These are phyloP conservation scores for Aspergillus phoenicis DNA, from an alignment of 2,329 filamentous ascomycete species.

Conservation along the genomic window DNA sequence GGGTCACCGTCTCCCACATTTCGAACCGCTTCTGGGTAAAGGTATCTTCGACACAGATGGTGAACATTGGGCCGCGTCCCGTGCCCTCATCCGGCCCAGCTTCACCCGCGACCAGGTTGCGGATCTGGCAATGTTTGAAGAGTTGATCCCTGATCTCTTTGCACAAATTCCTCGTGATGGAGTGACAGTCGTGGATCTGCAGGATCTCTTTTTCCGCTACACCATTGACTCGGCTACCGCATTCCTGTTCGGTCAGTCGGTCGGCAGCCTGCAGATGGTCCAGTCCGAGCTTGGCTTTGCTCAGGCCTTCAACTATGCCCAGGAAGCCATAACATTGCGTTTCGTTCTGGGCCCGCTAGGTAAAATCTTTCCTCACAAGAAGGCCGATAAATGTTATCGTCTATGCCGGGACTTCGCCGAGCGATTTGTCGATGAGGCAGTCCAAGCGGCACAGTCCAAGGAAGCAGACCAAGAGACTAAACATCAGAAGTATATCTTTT, in stretches of 20 bases:
- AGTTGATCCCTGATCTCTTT: neutral
- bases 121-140: neutral
- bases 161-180: neutral
- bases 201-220: slow-evolving; percentile 6
- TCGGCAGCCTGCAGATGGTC: slow-evolving; percentile 44
- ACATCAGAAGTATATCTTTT: slow-evolving; percentile 54
- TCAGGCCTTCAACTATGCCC: slow-evolving; percentile 39
- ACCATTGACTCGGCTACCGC: slow-evolving; percentile 66
- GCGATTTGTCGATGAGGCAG: slow-evolving; percentile 20
- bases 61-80: neutral
- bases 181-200: slow-evolving; percentile 1
- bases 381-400: slow-evolving; percentile 24
- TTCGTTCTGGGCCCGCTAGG: slow-evolving; percentile 29
- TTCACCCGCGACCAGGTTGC: slow-evolving; percentile 3
- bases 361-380: slow-evolving; percentile 17
- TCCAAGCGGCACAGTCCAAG: slow-evolving; percentile 22
- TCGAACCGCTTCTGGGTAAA: neutral
- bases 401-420: slow-evolving; percentile 4
- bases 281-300: slow-evolving; percentile 30
- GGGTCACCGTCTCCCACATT: neutral
- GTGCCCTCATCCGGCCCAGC: slow-evolving; percentile 6
- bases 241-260: slow-evolving; percentile 66
- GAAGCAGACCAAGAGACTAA: neutral
- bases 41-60: slow-evolving; percentile 4
- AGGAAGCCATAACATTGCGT: slow-evolving; percentile 31